Base-by-base conservation (phyloP, 352 stramenopile species). In the Phytophthora tentaculata region DNA sequence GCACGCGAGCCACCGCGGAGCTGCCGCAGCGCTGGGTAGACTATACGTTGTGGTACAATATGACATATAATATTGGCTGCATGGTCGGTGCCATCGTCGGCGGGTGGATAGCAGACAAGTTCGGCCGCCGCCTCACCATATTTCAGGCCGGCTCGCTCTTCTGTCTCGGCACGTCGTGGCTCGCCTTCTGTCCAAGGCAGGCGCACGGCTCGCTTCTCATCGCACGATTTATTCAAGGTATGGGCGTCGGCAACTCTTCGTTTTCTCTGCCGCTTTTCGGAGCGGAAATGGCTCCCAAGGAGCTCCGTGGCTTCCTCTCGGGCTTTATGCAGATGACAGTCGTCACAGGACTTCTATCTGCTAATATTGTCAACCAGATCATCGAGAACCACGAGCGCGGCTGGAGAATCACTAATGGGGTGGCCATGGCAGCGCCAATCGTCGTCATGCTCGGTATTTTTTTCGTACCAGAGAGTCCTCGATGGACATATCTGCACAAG, bases 241-340 rank as follows among this genome's bases (percentile, higher is more conserved):
- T 80, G 57, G 76, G 73, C 22, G 76, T 84, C 12, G 79, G 79
- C 26, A 82, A 84, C 56, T 86, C 80, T 47, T 86, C 69, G 9
- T 88, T 83, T 43, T 88, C 76, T 43, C 61, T 83, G 35, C 80
- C 76, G 44, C 68, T 86, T 2, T 86, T 81, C 48, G 80, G 81
- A 51, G 79, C 81, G 5, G 81, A 89, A 62, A 86, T 87, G 76
- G 74, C 77, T 5, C 81, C 79, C 29, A 88, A 88, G 65, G 79
- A 90, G 45, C 63, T 90, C 23, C 77, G 81, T 14, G 81, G 81
- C 12, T 79, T 90, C 29, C 71, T 89, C 20, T 82, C 78, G 28
- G 81, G 81, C 20, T 89, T 88, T 43, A 89, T 87, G 79, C 79
- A 88, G 57, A 85, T 88, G 79, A 82, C 76, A 12, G 64, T 87